Evolutionary conservation across 768 basidiomycete genomes (phyloP).

Genomic region (Tulasnella sp.): DNA sequence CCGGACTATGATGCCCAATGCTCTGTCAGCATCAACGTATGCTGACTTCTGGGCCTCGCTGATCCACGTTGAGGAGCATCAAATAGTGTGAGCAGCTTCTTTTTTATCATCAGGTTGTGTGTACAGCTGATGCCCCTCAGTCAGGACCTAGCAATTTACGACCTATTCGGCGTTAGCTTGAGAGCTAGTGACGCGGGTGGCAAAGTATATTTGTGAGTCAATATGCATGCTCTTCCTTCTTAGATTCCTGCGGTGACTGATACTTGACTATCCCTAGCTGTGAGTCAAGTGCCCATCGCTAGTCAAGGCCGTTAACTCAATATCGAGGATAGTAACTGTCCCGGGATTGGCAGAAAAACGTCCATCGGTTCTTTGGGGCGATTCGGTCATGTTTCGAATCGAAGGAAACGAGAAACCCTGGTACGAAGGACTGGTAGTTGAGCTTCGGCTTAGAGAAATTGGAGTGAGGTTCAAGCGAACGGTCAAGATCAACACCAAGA

Average conservation of each 20-base stretch:
- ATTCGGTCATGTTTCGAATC: background rate
- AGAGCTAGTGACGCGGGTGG: background rate
- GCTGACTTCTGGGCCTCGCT: slow-evolving; percentile 2
- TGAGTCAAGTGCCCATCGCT: too few species aligned
- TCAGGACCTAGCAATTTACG: slow-evolving; percentile 5
- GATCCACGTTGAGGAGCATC: slow-evolving; percentile 11
- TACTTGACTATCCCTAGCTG: background rate
- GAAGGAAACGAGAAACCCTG: background rate
- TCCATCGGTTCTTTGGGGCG: background rate
- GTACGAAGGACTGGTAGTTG: slow-evolving; percentile 6
- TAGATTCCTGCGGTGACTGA: background rate
- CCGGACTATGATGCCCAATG: background rate
- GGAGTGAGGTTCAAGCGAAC: slow-evolving; percentile 5
- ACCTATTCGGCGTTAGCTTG: background rate
- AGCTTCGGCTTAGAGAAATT: background rate
- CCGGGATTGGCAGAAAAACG: slow-evolving; percentile 14
- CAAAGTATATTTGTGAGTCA: slow-evolving; percentile 1
- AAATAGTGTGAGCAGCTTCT: background rate
- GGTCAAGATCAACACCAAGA: background rate
- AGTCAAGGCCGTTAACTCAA: background rate
- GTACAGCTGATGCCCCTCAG: background rate
- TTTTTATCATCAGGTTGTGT: background rate
- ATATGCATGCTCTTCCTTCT: background rate
- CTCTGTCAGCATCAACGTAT: background rate
- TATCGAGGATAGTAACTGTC: background rate